Evolutionary conservation across 441 rosid species (phyloP).

Genomic region (Erodium moschatum): DNA sequence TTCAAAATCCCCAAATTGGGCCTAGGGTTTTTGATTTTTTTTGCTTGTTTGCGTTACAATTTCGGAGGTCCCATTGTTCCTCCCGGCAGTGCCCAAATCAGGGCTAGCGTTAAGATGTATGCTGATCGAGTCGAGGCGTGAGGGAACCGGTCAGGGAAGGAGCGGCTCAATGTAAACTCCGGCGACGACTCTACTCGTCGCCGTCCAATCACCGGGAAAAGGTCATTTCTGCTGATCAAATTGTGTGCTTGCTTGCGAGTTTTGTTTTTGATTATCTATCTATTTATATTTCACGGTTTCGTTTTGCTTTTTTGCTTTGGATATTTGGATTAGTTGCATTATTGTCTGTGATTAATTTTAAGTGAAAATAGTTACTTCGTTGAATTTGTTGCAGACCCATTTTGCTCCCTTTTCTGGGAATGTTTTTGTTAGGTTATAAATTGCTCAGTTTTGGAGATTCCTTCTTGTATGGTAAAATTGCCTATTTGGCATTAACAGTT

Average conservation of each 20-base stretch:
- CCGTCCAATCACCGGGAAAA: conserved; percentile 66
- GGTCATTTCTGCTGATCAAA: conserved; percentile 27
- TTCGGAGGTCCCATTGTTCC: not conserved
- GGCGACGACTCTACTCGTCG: conserved; percentile 37
- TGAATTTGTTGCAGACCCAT: not conserved
- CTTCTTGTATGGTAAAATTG: not conserved
- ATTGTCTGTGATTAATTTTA: not conserved
- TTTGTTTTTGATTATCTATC: not conserved
- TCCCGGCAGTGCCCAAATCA: conserved; percentile 12
- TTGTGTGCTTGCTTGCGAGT: not conserved
- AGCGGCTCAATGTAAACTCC: conserved; percentile 65
- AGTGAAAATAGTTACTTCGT: not conserved
- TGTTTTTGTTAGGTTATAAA: not conserved
- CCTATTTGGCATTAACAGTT: not conserved
- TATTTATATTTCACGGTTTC: not conserved
- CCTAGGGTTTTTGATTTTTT: conserved; percentile 11
- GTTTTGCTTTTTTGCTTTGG: no score
- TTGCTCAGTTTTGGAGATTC: not conserved
- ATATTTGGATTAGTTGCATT: not conserved
- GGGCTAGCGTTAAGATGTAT: conserved; percentile 52
- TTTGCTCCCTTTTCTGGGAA: not conserved
- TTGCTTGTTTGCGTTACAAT: no score
- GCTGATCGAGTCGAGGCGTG: conserved; percentile 77
- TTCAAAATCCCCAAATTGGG: no score
- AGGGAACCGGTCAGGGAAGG: conserved; percentile 44